Conservation (phyloP, 1,139 yeast genomes). For the Hemisphaericaspora xylanilytica region DNA sequence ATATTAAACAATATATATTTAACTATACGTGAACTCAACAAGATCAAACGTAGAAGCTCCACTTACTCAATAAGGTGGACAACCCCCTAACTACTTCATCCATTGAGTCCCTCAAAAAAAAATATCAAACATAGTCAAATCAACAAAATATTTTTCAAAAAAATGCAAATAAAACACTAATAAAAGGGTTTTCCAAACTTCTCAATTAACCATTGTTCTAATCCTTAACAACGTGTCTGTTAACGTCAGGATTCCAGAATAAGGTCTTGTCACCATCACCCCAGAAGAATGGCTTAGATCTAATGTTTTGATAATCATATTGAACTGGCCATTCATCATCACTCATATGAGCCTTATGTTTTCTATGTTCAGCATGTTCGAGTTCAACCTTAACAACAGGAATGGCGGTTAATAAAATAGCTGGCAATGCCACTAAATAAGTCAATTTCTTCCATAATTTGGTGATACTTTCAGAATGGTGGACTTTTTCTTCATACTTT, state of each 20-base stretch:
- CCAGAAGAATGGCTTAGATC: slow-evolving; percentile 91
- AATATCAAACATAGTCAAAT: too few species aligned
- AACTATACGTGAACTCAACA: not conserved
- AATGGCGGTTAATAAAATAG: slow-evolving; percentile 68
- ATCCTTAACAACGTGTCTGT: slow-evolving; percentile 62
- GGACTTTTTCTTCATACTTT: slow-evolving; percentile 56
- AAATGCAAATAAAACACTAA: not conserved
- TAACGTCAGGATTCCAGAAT: slow-evolving; percentile 92
- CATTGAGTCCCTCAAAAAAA: too few species aligned
- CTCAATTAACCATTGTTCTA: slow-evolving; percentile 4
- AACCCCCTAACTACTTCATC: too few species aligned
- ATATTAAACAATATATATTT: slow-evolving; percentile 2
- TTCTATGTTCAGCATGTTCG: slow-evolving; percentile 88
- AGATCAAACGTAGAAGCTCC: not conserved
- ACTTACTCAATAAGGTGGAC: slow-evolving; percentile 7
- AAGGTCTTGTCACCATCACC: slow-evolving; percentile 97
- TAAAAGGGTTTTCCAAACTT: not conserved
- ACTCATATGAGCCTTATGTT: slow-evolving; percentile 68
- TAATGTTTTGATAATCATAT: slow-evolving; percentile 87
- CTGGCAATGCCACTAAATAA: slow-evolving; percentile 77
- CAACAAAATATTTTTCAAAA: too few species aligned
- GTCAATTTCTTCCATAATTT: slow-evolving; percentile 84
- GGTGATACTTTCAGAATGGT: slow-evolving; percentile 78
- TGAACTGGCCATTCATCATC: slow-evolving; percentile 93
- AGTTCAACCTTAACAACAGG: slow-evolving; percentile 79